A percentile compares a stretch with the other conserved stretches of the same genome.
phyloP scores from a whole-genome alignment of 2,329 filamentous ascomycete genomes.

The Colletotrichum salicis region DNA sequence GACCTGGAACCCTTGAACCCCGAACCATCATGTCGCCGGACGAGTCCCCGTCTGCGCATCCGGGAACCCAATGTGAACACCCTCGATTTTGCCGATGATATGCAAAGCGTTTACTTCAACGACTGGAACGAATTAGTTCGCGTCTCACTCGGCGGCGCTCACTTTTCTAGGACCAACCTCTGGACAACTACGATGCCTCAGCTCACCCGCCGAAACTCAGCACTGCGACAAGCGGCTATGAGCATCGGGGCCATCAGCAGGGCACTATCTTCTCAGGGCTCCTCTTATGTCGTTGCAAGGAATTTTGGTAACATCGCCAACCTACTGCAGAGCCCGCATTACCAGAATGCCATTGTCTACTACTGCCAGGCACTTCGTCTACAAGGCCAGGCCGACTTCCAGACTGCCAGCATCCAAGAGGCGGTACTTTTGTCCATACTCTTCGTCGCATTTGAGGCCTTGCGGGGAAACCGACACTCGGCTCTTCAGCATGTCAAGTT shows the following conservation, averaged over 20 bases:
- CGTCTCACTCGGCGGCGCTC: constrained; percentile 29
- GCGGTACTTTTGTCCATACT: constrained; percentile 52
- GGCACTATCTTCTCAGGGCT: constrained; percentile 36
- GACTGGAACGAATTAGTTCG: constrained; percentile 34
- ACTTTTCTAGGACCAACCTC: constrained; percentile 37
- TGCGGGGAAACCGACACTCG: constrained; percentile 51
- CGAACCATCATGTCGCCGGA: neutral
- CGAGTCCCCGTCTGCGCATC: neutral
- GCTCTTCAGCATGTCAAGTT: constrained; percentile 54
- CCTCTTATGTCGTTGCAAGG: constrained; percentile 16
- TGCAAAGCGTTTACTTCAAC: constrained; percentile 34
- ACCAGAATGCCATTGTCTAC: constrained; percentile 52
- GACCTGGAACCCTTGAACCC: constrained; percentile 3
- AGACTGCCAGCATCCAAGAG: constrained; percentile 49
- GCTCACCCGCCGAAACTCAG: constrained; percentile 34
- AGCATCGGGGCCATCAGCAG: constrained; percentile 52
- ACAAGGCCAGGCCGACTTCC: constrained; percentile 50
- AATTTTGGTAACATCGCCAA: constrained; percentile 23
- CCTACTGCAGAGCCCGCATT: constrained; percentile 38
- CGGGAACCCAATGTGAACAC: constrained; percentile 32
- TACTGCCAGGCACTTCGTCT: constrained; percentile 55
- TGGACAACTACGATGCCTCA: constrained; percentile 50
- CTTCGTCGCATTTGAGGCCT: constrained; percentile 54
- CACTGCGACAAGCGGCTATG: constrained; percentile 52
- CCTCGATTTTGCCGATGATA: constrained; percentile 31